Conservation (phyloP, 805 yeast species). For the Pichia phayaonensis region DNA sequence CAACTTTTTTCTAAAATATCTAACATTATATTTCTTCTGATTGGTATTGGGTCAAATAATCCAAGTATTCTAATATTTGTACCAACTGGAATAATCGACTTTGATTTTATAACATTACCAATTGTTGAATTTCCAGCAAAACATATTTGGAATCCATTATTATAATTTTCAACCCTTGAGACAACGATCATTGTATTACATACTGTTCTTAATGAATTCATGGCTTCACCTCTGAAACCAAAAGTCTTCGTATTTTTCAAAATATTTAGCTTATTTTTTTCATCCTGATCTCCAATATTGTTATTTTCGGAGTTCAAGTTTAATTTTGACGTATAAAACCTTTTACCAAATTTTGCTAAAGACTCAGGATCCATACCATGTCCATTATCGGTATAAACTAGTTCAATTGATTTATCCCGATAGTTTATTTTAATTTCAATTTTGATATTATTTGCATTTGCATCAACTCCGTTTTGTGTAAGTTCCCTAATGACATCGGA, state of each 20-base stretch:
- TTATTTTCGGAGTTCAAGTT: conserved; percentile 13
- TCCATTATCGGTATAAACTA: conserved; percentile 63
- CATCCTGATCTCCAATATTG: not conserved
- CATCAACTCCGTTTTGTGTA: conserved; percentile 49
- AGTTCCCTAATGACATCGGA: conserved; percentile 41
- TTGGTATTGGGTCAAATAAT: conserved; percentile 38
- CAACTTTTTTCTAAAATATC: conserved; percentile 13
- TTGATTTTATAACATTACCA: conserved; percentile 1
- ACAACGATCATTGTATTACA: conserved; percentile 37
- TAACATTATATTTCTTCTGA: conserved; percentile 29
- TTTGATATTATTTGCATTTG: conserved; percentile 35
- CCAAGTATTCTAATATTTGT: conserved; percentile 32
- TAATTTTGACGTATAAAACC: conserved; percentile 50
- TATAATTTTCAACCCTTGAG: conserved; percentile 33
- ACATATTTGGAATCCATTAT: conserved; percentile 22
- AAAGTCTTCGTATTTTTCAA: conserved; percentile 34
- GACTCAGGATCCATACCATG: conserved; percentile 50
- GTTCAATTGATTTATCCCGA: conserved; percentile 22
- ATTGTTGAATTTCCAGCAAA: conserved; percentile 14
- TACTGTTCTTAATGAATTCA: conserved; percentile 44
- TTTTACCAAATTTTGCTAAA: conserved; percentile 37
- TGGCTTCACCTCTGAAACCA: conserved; percentile 73
- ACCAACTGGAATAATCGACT: conserved; percentile 22
- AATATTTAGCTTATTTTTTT: conserved; percentile 19
- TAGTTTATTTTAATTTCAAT: conserved; percentile 15